These are phyloP conservation scores for Prosopis cineraria DNA, from an alignment of 306 rosid genomes.

Conservation along the genomic window DNA sequence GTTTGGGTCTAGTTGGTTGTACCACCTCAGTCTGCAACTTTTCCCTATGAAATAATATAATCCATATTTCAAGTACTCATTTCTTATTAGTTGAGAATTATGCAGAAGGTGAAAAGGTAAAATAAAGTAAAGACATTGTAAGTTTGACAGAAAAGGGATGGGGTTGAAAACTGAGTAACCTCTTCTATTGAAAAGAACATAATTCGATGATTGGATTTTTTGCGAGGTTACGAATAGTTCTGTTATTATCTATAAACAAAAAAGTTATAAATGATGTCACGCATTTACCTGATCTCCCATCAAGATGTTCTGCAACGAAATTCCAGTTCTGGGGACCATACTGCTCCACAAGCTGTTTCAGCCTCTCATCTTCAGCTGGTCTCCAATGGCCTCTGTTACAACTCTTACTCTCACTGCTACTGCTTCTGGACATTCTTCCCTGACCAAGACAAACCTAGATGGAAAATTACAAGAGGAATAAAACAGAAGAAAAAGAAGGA, in stretches of 20 bases:
- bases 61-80: constrained; percentile 5
- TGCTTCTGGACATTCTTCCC: constrained; percentile 43
- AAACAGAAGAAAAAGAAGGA: neutral
- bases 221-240: too few species aligned
- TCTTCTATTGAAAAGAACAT: neutral
- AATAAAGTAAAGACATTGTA: too few species aligned
- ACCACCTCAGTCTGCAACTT: constrained; percentile 77
- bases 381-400: constrained; percentile 68
- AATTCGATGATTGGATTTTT: neutral
- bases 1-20: constrained; percentile 68
- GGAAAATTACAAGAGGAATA: neutral
- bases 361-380: constrained; percentile 58
- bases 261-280: neutral
- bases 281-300: constrained; percentile 60
- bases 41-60: constrained; percentile 45
- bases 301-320: constrained; percentile 57
- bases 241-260: neutral
- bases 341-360: constrained; percentile 47
- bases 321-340: constrained; percentile 70
- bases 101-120: neutral
- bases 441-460: neutral
- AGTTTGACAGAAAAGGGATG: too few species aligned
- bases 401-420: constrained; percentile 30
- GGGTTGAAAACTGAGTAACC: neutral
- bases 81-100: neutral